Percentiles rank a stretch among this genome's conserved stretches.
phyloP scores from a whole-genome alignment of 2,329 filamentous ascomycete species.

The Aspergillus cejpii region DNA sequence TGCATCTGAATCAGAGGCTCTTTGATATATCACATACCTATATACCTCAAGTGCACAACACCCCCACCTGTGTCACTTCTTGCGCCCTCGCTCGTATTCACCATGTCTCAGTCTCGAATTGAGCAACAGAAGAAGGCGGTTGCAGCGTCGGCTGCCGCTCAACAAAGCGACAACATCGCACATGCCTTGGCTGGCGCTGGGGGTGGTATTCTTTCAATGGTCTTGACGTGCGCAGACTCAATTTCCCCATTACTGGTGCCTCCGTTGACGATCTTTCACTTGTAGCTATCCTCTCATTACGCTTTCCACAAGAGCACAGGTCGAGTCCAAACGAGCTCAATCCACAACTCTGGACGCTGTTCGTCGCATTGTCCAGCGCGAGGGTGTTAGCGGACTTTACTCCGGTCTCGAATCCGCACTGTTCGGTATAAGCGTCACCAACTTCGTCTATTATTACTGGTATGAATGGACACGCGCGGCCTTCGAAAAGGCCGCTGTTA shows the following conservation, averaged over 20 bases:
- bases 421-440: conserved; percentile 96
- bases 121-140: conserved; percentile 33
- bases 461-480: conserved; percentile 92
- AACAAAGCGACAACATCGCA: conserved; percentile 93
- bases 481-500: conserved; percentile 68
- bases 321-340: conserved; percentile 89
- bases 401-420: conserved; percentile 88
- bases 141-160: conserved; percentile 57
- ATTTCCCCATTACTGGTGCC: conserved; percentile 4
- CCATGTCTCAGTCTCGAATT: conserved; percentile 38
- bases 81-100: conserved; percentile 5
- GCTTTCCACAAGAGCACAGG: conserved; percentile 92
- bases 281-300: conserved; percentile 89
- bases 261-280: conserved; percentile 6
- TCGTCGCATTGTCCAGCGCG: conserved; percentile 78
- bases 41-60: conserved; percentile 1
- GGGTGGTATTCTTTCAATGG: conserved; percentile 90
- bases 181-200: conserved; percentile 90
- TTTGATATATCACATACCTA: not conserved
- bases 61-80: not conserved
- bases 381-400: conserved; percentile 84
- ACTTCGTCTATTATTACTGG: conserved; percentile 99
- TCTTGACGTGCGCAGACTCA: conserved; percentile 63
- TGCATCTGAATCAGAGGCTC: not conserved
- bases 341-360: conserved; percentile 78